Conservation (phyloP, 2,329 filamentous ascomycete genomes). For the Atkinsonella texensis region DNA sequence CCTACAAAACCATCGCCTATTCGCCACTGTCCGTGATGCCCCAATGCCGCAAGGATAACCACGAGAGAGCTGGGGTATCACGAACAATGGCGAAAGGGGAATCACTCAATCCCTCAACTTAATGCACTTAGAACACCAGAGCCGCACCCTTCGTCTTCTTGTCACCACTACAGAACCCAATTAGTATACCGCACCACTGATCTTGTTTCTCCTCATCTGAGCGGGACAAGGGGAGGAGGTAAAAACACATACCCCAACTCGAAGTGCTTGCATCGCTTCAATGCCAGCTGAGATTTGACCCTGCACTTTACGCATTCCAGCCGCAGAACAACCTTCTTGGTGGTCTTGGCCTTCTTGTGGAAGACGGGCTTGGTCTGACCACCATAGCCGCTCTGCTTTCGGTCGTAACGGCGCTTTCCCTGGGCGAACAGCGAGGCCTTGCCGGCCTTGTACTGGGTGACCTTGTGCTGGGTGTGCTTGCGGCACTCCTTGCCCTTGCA, state of each 20-base stretch:
- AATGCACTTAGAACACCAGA: conserved; percentile 87
- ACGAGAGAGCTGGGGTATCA: too few species aligned
- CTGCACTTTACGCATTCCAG: conserved; percentile 97
- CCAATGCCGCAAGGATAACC: conserved; percentile 24
- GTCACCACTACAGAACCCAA: conserved; percentile 63
- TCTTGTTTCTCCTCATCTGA: conserved; percentile 16
- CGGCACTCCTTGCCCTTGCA: conserved; percentile 94
- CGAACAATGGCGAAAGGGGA: too few species aligned
- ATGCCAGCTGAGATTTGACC: conserved; percentile 91
- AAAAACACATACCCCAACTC: conserved; percentile 74
- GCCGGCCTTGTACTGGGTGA: conserved; percentile 94
- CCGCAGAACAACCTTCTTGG: conserved; percentile 99
- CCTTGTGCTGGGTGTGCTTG: conserved; percentile 85
- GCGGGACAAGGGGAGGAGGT: neutral
- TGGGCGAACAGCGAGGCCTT: conserved; percentile 95
- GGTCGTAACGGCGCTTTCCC: conserved; percentile 99
- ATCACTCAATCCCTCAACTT: conserved; percentile 15
- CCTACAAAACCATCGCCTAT: conserved; percentile 32
- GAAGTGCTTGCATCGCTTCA: conserved; percentile 99
- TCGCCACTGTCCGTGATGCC: conserved; percentile 38
- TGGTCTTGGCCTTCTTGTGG: conserved; percentile 99
- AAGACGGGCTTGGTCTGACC: conserved; percentile 99
- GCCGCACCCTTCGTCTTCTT: conserved; percentile 99
- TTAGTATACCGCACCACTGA: conserved; percentile 18
- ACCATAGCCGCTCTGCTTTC: conserved; percentile 99